Base-by-base conservation (phyloP, 805 yeast genomes). In the Spathaspora girioi region DNA sequence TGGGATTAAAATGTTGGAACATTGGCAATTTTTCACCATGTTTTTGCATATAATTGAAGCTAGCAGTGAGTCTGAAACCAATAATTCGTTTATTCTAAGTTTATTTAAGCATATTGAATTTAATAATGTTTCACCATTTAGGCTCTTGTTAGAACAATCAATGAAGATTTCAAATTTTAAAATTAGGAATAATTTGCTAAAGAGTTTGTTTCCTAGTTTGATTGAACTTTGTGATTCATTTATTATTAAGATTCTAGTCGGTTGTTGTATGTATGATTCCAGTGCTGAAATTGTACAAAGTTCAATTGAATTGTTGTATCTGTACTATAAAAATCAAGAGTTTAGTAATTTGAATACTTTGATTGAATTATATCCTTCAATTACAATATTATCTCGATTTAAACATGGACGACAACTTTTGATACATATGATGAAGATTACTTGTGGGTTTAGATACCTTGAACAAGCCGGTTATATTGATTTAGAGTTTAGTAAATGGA, bases 1-100 rank as follows among this genome's bases (percentile, higher is more conserved):
- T 46, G 99, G 99, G 0, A 66, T 88, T 20, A 75, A 75, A 43
- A 73, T 93, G 57, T 64, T 94, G 52, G 87, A 83, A 47, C 83
- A 87, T 54, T 89, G 96, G 94, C 87, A 91, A 58, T 78, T 93
- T 53, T 89, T 89, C 67, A 91, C 86, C 51, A 83, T 89, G 68
- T 73, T 91, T 48, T 85, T 87, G 59, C 89, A 89, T 58, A 79
- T 91, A 49, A 75, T 87, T 15, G 78, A 78, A 38, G 70, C 77
- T 4, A 74, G 80, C 11, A 65, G 48, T n/a, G 38, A 35, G 1
- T 55, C 59, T 8, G 66, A 63, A 10, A 11, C 54, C 18, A 66
- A 74, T 38, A 82, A 84, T 48, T 84, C 81, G 56, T 68, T 89
- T 43, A 69, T 87, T 11, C 67, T 78, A 29, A 61, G 80, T 6